Base-by-base conservation (phyloP, 805 yeast species). In the Torulaspora gathmanii region DNA sequence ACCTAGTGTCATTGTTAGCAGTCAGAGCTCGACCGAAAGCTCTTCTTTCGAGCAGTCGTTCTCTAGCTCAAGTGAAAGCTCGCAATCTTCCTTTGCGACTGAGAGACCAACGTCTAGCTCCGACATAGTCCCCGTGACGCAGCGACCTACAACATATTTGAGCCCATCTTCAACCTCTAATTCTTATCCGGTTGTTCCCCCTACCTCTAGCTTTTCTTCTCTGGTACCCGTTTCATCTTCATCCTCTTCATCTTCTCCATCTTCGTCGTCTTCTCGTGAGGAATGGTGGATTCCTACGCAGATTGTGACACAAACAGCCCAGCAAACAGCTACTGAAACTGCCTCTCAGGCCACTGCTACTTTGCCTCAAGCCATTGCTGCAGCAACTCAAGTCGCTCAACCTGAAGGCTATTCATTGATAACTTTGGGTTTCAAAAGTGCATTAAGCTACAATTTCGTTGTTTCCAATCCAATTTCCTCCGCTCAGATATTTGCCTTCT, bases 391-490 rank as follows among this genome's bases (percentile, higher is more conserved):
- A 55, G 38, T 75, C 37, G 79, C 42, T 5, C 50, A 44, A 13
- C 56, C 63, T 8, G 50, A 51, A 5, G 57, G 57, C 35, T 58
- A 54, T 26, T 46, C 58, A 12, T 44, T 62, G 16, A 55, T 65
- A 23, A 62, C 67, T 0, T 46, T 65, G 33, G 69, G 69, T 10
- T 91, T 91, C 72, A 80, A 81, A 56, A 67, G 79, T 46, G 78
- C 82, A 3, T 77, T 89, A 66, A 89, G 88, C 65, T 91, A 90
- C 67, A 86, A 87, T 57, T 89, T 89, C 54, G 86, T 93, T 52
- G 93, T 78, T 50, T 83, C 72, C 54, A 81, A 89, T 58, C 86
- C 95, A 49, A 86, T 74, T 61, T 88, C 99, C 52, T 86, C 95
- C 53, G 86, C 79, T 29, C 95, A 83, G 35, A 74, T 70, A 19